These are phyloP conservation scores for Colletotrichum karsti DNA, from an alignment of 2,329 filamentous ascomycete species.

Conservation along the genomic window DNA sequence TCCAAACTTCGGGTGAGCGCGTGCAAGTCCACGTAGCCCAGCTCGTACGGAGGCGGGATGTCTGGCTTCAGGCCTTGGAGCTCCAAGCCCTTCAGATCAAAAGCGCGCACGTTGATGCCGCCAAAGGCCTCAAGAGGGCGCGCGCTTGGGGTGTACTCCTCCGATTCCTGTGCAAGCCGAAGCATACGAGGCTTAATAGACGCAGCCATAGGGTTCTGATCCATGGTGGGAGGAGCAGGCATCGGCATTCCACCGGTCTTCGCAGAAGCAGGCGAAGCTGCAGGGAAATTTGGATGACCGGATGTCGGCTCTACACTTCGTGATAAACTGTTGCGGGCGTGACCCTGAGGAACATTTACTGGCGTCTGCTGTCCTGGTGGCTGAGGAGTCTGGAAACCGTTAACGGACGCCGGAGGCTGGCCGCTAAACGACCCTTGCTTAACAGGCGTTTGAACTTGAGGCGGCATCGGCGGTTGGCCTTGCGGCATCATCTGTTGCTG, in stretches of 20 bases:
- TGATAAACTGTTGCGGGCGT: constrained; percentile 61
- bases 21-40: constrained; percentile 90
- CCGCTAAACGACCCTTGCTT: constrained; percentile 59
- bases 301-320: constrained; percentile 57
- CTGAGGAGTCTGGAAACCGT: constrained; percentile 58
- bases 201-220: constrained; percentile 23
- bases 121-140: constrained; percentile 70
- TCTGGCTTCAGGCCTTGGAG: constrained; percentile 77
- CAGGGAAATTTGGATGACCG: constrained; percentile 47
- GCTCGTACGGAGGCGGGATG: constrained; percentile 76
- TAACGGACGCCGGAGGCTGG: constrained; percentile 49
- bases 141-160: constrained; percentile 64
- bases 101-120: constrained; percentile 74
- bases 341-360: constrained; percentile 48
- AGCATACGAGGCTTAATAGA: constrained; percentile 41
- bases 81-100: constrained; percentile 71
- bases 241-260: constrained; percentile 52
- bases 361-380: constrained; percentile 54
- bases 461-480: constrained; percentile 43
- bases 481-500: constrained; percentile 44
- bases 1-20: constrained; percentile 90
- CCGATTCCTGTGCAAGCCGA: constrained; percentile 54
- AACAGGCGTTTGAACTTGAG: constrained; percentile 46
- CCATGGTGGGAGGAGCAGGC: constrained; percentile 36
- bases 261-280: constrained; percentile 53